Base-by-base conservation (phyloP, 1,284 basidiomycete species). In the Ceratobasidium sp. region DNA sequence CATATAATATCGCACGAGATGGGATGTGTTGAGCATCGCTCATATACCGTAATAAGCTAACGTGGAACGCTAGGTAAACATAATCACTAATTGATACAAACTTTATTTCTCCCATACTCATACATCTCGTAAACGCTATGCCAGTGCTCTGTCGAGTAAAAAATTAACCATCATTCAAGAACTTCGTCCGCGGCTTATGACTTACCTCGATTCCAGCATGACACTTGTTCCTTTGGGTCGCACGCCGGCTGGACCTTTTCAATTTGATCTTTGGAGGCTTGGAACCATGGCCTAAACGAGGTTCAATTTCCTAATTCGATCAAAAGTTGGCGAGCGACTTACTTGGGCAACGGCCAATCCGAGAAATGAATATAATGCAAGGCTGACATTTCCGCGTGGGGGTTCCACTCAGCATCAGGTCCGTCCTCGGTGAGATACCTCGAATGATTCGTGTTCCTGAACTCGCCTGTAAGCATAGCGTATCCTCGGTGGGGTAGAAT, bases 141-240 rank as follows among this genome's bases (percentile, higher is more conserved):
- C 38, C 38, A 8, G 8, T 42, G 38, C n/a, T 42, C 38, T 42
- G n/a, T 42, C 38, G 8, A n/a, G 38, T 42, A 8, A 8, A n/a
- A 42, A n/a, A n/a, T 10, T 8, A 8, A 42, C 38, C 8, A 42
- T n/a, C 38, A 42, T n/a, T 10, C 47, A 58, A 40, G 38, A 45
- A 58, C 56, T n/a, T n/a, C n/a, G n/a, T n/a, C n/a, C n/a, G n/a
- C n/a, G n/a, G n/a, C n/a, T n/a, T n/a, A n/a, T n/a, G n/a, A 54
- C 52, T 54, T n/a, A 54, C 52, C 25, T 15, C 52, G 52, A 54
- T 54, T 54, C 52, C 52, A 54, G 32, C 52, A 54, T 54, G 31
- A n/a, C 2, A 54, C 52, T 35, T 54, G 31, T 22, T 54, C 52
- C 2, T 31, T 10, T 8, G 27, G 52, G 34, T 54, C 52, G n/a